phyloP scores from a whole-genome alignment of 176 grass and related monocot species.

The Chrysopogon serrulatus region DNA sequence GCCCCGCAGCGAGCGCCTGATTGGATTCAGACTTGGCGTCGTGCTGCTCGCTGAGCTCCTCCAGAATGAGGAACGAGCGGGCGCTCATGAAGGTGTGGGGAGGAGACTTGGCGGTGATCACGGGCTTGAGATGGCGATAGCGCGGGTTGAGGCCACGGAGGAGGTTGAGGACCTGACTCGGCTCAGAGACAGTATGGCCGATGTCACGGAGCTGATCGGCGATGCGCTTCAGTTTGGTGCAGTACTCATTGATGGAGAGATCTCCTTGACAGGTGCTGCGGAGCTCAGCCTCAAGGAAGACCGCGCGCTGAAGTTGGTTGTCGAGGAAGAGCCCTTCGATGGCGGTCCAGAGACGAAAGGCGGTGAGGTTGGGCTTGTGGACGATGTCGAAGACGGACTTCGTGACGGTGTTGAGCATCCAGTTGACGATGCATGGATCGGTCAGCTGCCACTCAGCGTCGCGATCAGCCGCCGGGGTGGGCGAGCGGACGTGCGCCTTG shows the following conservation, averaged over 20 bases:
- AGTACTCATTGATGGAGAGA: background rate
- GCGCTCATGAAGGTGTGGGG: too few species aligned
- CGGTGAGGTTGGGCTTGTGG: background rate
- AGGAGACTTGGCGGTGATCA: too few species aligned
- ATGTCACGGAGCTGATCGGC: background rate
- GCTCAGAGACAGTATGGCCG: background rate
- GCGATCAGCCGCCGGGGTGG: background rate
- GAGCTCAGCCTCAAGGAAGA: background rate
- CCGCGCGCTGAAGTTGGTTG: background rate
- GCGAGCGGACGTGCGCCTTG: too few species aligned
- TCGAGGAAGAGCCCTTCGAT: background rate
- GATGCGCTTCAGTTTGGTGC: background rate
- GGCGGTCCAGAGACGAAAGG: fast-evolving
- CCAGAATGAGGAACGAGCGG: too few species aligned
- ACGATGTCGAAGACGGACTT: background rate
- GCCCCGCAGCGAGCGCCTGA: too few species aligned
- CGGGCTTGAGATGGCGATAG: too few species aligned
- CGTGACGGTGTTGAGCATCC: background rate
- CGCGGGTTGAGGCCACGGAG: too few species aligned
- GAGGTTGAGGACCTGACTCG: too few species aligned
- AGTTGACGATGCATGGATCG: background rate
- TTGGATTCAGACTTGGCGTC: too few species aligned
- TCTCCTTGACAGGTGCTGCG: background rate
- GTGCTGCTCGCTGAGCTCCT: too few species aligned
- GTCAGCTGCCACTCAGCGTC: background rate